phyloP scores from a whole-genome alignment of 192 early-diverging fungal species.

The Ambispora gerdemannii region DNA sequence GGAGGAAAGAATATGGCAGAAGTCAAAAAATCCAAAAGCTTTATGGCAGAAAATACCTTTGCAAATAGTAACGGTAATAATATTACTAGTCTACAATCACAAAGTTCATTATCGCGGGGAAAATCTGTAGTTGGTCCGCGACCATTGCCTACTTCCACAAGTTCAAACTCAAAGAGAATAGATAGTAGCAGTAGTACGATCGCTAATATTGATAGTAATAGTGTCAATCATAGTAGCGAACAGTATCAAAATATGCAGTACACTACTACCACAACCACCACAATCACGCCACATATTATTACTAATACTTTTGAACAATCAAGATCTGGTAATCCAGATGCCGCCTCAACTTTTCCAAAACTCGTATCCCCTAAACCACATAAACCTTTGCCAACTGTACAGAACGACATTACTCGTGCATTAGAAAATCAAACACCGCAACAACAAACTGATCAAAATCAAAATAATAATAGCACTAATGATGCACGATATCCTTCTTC shows the following conservation, averaged over 20 bases:
- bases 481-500: background rate
- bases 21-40: no score
- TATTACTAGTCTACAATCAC: background rate
- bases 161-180: background rate
- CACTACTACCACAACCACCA: background rate
- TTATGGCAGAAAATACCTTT: no score
- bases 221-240: background rate
- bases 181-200: background rate
- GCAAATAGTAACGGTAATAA: background rate
- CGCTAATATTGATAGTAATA: background rate
- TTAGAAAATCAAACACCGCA: constrained; percentile 20
- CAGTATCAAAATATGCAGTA: no score
- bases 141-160: constrained; percentile 1
- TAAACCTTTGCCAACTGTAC: constrained; percentile 20
- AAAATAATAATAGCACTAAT: no score
- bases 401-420: constrained; percentile 12
- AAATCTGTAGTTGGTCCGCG: constrained; percentile 25
- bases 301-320: background rate
- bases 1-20: no score
- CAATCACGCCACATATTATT: background rate
- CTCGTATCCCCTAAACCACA: constrained; percentile 28
- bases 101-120: background rate
- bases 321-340: background rate
- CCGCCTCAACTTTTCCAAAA: constrained; percentile 15
- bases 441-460: no score